Base-by-base conservation (phyloP, 352 stramenopile species). In the Globisporangium viniferum region DNA sequence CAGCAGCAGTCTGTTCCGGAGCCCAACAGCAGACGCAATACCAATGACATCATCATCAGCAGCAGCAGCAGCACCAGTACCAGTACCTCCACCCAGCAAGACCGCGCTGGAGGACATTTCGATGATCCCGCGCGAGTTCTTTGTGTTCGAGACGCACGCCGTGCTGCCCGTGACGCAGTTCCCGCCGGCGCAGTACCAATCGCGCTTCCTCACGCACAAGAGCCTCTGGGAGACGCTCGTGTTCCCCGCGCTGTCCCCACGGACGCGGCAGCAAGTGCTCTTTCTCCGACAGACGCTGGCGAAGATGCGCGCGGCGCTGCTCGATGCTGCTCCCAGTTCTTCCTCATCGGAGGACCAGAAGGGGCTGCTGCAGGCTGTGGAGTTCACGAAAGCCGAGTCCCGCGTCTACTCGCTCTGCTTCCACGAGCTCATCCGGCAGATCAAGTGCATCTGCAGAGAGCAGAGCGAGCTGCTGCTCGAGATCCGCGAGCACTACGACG, bases 101-200 rank as follows among this genome's bases (percentile, higher is more conserved):
- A 35, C 27, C 12, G 24, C 64, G 60, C 58, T 82, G 44, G 71
- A 70, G 4, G 46, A 72, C 20, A 75, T 86, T 33, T 76, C 77
- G 1, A 77, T 81, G 73, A 86, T 94, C 55, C 86, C 86, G 2
- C 81, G 84, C 59, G 84, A 94, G 65, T 94, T 92, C 59, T 92
- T 92, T 49, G 75, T 94, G 33, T 31, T 94, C 36, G 86, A 94
- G 71, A 90, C 80, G 15, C 83, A 90, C 62, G 77, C 72, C 22
- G 72, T 94, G n/a, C 60, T 89, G 6, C 67, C 85, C 1, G 62
- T 76, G 46, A 71, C 49, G 10, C 74, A 89, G 22, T 92, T 86
- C 59, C 80, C 85, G 4, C 73, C 74, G 22, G 67, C 64, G 29
- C 78, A 91, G 62, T 93, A 90, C 73, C 76, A 85, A 31, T 92